Evolutionary conservation across 192 early-diverging fungal genomes (phyloP).

Genomic region (Entrophospora sp.): DNA sequence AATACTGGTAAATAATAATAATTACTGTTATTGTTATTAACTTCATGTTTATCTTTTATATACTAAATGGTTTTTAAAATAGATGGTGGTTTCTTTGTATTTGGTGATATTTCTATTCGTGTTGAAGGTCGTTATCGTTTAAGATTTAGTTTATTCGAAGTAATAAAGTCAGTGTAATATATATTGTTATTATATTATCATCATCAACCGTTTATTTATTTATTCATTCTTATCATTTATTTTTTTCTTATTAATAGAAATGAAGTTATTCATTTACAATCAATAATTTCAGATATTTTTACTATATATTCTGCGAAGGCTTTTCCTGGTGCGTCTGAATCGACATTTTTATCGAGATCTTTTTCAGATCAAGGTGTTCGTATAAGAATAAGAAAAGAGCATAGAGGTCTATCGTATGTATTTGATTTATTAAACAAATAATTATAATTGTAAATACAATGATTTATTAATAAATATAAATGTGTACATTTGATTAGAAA

Average conservation of each 20-base stretch:
- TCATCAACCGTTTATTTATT: not conserved
- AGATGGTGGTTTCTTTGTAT: slow-evolving; percentile 91
- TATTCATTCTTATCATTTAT: slow-evolving; percentile 48
- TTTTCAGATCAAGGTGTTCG: slow-evolving; percentile 95
- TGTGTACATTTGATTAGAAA: no score
- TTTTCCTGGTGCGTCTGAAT: slow-evolving; percentile 87
- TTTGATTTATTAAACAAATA: not conserved
- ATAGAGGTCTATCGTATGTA: slow-evolving; percentile 24
- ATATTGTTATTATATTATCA: no score
- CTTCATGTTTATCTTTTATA: not conserved
- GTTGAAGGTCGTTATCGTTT: slow-evolving; percentile 76
- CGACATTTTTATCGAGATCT: slow-evolving; percentile 74
- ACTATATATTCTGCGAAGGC: slow-evolving; percentile 80
- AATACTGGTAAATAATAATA: slow-evolving; percentile 34
- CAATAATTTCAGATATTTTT: slow-evolving; percentile 63
- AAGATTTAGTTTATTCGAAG: slow-evolving; percentile 84
- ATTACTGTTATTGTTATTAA: not conserved
- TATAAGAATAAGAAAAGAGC: slow-evolving; percentile 87
- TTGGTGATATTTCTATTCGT: slow-evolving; percentile 81
- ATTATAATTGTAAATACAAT: not conserved
- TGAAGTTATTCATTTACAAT: slow-evolving; percentile 48
- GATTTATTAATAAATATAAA: not conserved
- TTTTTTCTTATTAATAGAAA: slow-evolving; percentile 27
- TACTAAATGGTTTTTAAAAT: not conserved
- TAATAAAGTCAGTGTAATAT: slow-evolving; percentile 54